Conservation (phyloP, 1,284 basidiomycete genomes). For the Ceratobasidium sp. region DNA sequence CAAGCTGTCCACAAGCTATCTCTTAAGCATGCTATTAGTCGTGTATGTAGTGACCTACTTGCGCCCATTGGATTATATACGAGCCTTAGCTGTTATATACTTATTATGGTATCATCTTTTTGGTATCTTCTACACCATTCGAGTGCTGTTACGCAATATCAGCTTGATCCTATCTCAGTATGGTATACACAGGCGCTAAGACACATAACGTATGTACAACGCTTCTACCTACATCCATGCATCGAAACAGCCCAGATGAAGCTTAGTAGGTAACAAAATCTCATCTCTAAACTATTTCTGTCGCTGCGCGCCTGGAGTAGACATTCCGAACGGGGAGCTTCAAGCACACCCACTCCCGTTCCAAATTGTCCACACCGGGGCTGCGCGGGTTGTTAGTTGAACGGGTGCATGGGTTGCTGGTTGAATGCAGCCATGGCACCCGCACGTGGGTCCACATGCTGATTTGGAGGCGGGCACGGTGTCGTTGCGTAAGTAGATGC, state of each 20-base stretch:
- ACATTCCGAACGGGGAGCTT: conserved; percentile 45
- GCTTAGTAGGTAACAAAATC: conserved; percentile 44
- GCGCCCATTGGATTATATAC: no score
- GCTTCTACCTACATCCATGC: no score
- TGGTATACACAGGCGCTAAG: not conserved
- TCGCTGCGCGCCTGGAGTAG: conserved; percentile 28
- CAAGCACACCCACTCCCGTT: conserved; percentile 47
- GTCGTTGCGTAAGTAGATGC: conserved; percentile 28
- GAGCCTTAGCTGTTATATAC: no score
- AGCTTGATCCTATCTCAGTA: no score
- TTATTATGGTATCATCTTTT: no score
- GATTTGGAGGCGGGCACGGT: conserved; percentile 6
- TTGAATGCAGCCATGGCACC: conserved; percentile 48
- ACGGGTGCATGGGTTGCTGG: conserved; percentile 45
- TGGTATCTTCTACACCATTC: no score
- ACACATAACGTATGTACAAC: not conserved
- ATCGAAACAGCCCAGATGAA: conserved; percentile 69
- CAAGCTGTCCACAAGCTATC: no score
- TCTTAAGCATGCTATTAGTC: no score
- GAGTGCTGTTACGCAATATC: no score
- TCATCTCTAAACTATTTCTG: not conserved
- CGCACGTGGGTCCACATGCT: conserved; percentile 21
- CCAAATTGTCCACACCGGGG: conserved; percentile 49
- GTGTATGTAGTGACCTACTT: no score
- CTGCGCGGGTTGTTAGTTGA: not conserved